Evolutionary conservation across 1,139 yeast genomes (phyloP), one percentile per base, ranked within the genome.

Genomic region (Protomyces gravidus): DNA sequence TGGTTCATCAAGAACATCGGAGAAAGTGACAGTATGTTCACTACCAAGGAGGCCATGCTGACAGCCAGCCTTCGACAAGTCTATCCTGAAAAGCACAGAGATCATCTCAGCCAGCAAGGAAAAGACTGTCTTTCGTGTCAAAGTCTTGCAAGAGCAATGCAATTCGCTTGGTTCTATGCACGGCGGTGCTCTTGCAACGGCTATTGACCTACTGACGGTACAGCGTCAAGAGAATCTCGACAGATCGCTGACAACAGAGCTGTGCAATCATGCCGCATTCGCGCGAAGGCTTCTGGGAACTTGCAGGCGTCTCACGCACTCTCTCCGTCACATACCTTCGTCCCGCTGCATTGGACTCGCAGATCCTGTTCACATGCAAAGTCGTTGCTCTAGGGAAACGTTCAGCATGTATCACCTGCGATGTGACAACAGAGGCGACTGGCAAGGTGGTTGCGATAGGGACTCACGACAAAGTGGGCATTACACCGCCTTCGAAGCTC

Each of bases 141-240:
- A 40, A 19, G 58, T 53, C 45, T n/a, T 45, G 7, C 30, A 32
- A 40, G 58, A 45, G 21, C 46, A 45, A 15, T 53, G 58, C 47
- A 53, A 53, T 17, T 27, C 58, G 17, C 51, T 53, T 17, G 58
- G 58, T 13, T 53, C 58, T 19, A 53, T 53, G 58, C 58, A 53
- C 32, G 58, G 58, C 3, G 58, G 58, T 26, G 58, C 58, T 6
- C 32, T 53, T 9, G 58, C 58, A 5, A 53, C 58, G 3, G 50
- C 58, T 13, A 53, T 53, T 23, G 58, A 53, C 32, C 27, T 53
- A 17, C 33, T 53, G 15, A 53, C 58, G 26, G 58, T 53, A 23
- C 17, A 46, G 23, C 19, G 7, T 9, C 15, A n/a, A n/a, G n/a
- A n/a, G n/a, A n/a, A n/a, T n/a, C n/a, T n/a, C n/a, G n/a, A n/a